phyloP scores from a whole-genome alignment of 2,329 filamentous ascomycete species.

The Penicillium concentricum region DNA sequence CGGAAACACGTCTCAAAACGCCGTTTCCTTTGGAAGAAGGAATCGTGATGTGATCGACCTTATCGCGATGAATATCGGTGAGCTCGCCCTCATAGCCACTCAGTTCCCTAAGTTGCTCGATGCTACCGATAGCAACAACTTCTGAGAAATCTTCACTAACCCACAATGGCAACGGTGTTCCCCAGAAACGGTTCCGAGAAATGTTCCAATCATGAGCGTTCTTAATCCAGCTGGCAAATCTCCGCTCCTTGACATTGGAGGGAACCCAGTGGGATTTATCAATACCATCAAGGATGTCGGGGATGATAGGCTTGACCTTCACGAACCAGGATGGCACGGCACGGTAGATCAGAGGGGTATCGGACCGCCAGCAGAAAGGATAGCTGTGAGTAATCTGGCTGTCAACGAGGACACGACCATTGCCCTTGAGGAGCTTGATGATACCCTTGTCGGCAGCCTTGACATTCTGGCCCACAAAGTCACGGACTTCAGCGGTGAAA shows the following conservation, averaged over 20 bases:
- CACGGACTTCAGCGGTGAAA: conserved; percentile 72
- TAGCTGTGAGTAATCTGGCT: conserved; percentile 89
- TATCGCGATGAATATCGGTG: conserved; percentile 84
- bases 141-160: conserved; percentile 86
- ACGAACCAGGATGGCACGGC: conserved; percentile 96
- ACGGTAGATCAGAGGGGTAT: conserved; percentile 88
- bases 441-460: conserved; percentile 92
- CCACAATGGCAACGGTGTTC: conserved; percentile 89
- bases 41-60: conserved; percentile 91
- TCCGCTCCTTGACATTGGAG: conserved; percentile 82
- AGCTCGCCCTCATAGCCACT: conserved; percentile 84
- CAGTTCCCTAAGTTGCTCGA: conserved; percentile 77
- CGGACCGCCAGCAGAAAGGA: conserved; percentile 91
- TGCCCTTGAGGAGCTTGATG: conserved; percentile 79
- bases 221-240: conserved; percentile 87
- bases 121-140: conserved; percentile 79
- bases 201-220: conserved; percentile 96
- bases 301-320: conserved; percentile 77
- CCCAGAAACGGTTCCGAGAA: conserved; percentile 92
- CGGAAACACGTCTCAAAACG: conserved; percentile 73
- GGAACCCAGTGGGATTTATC: conserved; percentile 91
- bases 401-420: conserved; percentile 75
- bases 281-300: conserved; percentile 86
- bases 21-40: conserved; percentile 87
- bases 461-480: conserved; percentile 85